Evolutionary conservation across 2,329 filamentous ascomycete species (phyloP), one percentile per base, ranked within the genome.

Genomic region (Diplodia sapinea): DNA sequence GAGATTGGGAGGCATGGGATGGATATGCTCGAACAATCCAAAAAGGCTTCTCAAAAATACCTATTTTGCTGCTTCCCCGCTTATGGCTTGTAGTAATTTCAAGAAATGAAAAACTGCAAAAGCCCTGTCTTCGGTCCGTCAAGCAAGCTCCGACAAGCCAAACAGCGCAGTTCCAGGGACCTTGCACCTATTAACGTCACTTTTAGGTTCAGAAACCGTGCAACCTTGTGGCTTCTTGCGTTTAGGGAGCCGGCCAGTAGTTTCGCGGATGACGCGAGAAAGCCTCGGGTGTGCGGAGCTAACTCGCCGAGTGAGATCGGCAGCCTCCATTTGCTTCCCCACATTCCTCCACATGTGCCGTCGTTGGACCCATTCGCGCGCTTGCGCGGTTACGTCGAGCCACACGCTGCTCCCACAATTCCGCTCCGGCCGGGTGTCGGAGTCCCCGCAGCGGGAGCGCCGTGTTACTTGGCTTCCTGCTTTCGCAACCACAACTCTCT

Each of bases 251-350:
- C 47, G 59, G 43, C 47, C 43, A 52, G 17, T 51, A 51, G 59
- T 38, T 51, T 38, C 59, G 59, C 59, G 56, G 40, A 31, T 11
- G 38, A 36, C 40, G 49, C 40, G 56, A 51, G n/a, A 26, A 51
- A 38, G 59, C 43, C 47, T 63, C 59, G 59, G 56, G 29, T 38
- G 43, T 43, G 33, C 50, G 59, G 43, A 50, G 57, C 38, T 63
- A 43, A 52, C 47, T 63, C 59, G 31, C 57, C 26, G 47, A 49
- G 29, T 12, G 31, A 31, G 59, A 63, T 63, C 59, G 43, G 29
- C 59, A 23, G 23, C 69, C 77, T 5, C 74, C 74, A 31, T 72
- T 74, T 67, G 69, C 77, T 36, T 72, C 76, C 26, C 73, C 72
- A 64, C 75, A 78, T 68, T 70, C 77, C 63, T 47, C 63, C 52